A percentile compares a stretch with the other conserved stretches of the same genome.
Conservation (phyloP, 495 filamentous ascomycete genomes). For the Pyronema domesticum region DNA sequence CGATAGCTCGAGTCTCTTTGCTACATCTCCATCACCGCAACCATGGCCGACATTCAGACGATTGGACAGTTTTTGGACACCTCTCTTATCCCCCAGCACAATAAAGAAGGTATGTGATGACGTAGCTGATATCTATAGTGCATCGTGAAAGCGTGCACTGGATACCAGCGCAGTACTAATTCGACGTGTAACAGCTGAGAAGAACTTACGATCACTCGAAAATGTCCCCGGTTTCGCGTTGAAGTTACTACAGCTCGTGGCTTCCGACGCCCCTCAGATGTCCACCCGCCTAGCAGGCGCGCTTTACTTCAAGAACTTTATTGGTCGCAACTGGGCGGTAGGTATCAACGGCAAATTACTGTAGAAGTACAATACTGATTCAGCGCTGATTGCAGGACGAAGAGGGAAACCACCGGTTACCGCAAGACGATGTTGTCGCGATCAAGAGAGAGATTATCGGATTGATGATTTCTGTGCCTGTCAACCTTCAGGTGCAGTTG, state of each 20-base stretch:
- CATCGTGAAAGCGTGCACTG: neutral
- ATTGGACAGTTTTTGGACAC: conserved; percentile 66
- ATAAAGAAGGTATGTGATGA: conserved; percentile 58
- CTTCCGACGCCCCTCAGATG: conserved; percentile 43
- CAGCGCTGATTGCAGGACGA: conserved; percentile 42
- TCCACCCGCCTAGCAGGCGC: conserved; percentile 79
- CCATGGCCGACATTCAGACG: conserved; percentile 56
- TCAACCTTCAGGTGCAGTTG: conserved; percentile 75
- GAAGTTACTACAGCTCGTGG: conserved; percentile 71
- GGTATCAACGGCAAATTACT: conserved; percentile 8
- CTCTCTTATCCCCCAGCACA: conserved; percentile 66
- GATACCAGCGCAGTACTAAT: neutral
- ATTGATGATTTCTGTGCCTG: conserved; percentile 81
- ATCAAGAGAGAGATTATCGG: conserved; percentile 92
- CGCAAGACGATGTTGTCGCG: conserved; percentile 55
- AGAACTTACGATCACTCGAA: conserved; percentile 53
- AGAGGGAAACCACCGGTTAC: conserved; percentile 77
- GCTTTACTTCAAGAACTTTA: conserved; percentile 95
- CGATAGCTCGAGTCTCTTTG: neutral
- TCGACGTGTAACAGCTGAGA: conserved; percentile 45
- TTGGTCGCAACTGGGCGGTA: conserved; percentile 74
- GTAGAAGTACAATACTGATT: conserved; percentile 7
- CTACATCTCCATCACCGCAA: conserved; percentile 15
- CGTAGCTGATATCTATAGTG: neutral
- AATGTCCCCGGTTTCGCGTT: conserved; percentile 72